Conservation (phyloP, 1,284 basidiomycete genomes). For the Phellinidium pouzarii region DNA sequence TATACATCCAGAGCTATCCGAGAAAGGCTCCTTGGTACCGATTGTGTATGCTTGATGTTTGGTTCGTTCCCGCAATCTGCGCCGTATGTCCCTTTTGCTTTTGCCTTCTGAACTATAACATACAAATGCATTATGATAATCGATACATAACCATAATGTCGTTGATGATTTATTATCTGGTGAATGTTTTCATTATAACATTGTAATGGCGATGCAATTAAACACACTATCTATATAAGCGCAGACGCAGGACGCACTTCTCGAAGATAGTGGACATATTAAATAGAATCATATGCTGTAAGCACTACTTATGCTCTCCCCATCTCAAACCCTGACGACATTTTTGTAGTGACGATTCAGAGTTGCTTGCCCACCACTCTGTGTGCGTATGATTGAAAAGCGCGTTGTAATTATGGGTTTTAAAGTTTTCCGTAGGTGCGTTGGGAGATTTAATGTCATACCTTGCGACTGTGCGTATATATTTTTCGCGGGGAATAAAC, state of each 20-base stretch:
- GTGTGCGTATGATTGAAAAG: background rate
- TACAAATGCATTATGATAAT: no score
- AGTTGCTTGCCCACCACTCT: slow-evolving; percentile 9
- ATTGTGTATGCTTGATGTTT: slow-evolving; percentile 2
- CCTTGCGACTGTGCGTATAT: slow-evolving; percentile 2
- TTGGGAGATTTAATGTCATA: background rate
- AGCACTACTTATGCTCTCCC: background rate
- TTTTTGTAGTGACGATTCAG: slow-evolving; percentile 8
- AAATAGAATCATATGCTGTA: slow-evolving; percentile 8
- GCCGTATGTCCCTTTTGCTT: background rate
- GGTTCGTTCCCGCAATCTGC: slow-evolving; percentile 1
- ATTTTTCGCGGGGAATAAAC: background rate
- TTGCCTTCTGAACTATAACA: no score
- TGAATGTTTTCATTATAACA: background rate
- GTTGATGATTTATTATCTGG: slow-evolving; percentile 7
- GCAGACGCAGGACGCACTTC: slow-evolving; percentile 3
- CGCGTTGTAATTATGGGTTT: background rate
- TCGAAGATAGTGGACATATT: slow-evolving; percentile 2
- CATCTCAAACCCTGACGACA: background rate
- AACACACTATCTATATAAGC: background rate
- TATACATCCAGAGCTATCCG: background rate
- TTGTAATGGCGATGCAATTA: background rate
- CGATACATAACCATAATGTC: background rate
- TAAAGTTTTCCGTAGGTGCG: background rate
- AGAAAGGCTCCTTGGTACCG: background rate